Conservation (phyloP, 164 flowering plant genomes). For the grape (Vitis vinifera) region DNA sequence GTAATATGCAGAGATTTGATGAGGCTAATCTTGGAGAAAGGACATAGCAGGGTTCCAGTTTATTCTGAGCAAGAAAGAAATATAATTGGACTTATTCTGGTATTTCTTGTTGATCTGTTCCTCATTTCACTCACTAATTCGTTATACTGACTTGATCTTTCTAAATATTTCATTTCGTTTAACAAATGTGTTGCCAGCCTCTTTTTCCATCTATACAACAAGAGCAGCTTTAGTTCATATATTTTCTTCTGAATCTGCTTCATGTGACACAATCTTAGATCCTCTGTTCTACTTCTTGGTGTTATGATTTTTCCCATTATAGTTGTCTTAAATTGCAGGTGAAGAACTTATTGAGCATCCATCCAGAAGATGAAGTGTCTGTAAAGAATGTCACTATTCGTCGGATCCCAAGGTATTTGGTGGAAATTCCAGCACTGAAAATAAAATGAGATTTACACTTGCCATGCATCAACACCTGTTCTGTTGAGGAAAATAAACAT, state of each 20-base stretch:
- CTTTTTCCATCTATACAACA: too few relatives aligned
- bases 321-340: constrained; percentile 24
- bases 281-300: too few relatives aligned
- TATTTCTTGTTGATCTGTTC: constrained; percentile 12
- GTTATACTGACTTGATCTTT: neutral
- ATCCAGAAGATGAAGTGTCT: constrained; percentile 41
- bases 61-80: constrained; percentile 22
- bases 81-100: constrained; percentile 58
- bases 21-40: constrained; percentile 57
- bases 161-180: neutral
- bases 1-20: constrained; percentile 40
- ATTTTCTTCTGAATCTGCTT: too few relatives aligned
- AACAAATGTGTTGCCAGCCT: too few relatives aligned
- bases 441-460: neutral
- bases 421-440: neutral
- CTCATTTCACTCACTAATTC: neutral
- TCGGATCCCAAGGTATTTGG: constrained; percentile 48
- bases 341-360: constrained; percentile 42
- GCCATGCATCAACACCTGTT: neutral
- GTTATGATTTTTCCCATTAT: too few relatives aligned
- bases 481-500: too few relatives aligned
- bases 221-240: too few relatives aligned
- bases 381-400: constrained; percentile 47
- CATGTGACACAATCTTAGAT: too few relatives aligned
- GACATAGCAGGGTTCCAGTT: constrained; percentile 43